Conservation (phyloP, 179 eudicot species). For the Corrigiola litoralis region DNA sequence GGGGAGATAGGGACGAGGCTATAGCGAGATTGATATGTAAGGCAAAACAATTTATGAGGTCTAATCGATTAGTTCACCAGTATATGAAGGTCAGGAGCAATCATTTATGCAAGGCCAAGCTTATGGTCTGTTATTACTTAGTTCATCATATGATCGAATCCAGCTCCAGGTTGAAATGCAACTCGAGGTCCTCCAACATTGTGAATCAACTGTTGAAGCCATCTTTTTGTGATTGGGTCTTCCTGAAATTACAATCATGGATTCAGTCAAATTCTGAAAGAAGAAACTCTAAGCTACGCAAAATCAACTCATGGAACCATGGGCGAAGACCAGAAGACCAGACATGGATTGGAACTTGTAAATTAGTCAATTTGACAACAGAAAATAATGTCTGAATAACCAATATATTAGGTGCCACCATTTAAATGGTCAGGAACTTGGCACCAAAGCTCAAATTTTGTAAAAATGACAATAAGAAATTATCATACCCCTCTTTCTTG, state of each 20-base stretch:
- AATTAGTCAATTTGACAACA: too few relatives aligned
- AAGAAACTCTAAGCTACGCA: background rate
- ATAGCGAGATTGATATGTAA: background rate
- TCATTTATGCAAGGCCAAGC: too few relatives aligned
- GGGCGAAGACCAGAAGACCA: background rate
- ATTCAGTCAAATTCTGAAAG: background rate
- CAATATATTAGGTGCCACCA: too few relatives aligned
- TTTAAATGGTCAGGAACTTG: too few relatives aligned
- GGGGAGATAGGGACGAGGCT: background rate
- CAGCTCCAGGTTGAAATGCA: conserved; percentile 51
- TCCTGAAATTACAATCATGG: conserved; percentile 43
- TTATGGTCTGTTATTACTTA: background rate
- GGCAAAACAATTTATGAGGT: too few relatives aligned
- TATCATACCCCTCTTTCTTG: too few relatives aligned
- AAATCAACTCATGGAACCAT: background rate
- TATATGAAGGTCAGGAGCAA: too few relatives aligned
- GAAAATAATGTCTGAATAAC: too few relatives aligned
- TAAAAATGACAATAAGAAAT: too few relatives aligned
- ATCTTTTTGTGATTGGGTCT: conserved; percentile 77
- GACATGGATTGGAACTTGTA: too few relatives aligned
- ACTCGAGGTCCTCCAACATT: conserved; percentile 67
- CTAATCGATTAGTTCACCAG: background rate
- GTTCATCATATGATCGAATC: conserved; percentile 64
- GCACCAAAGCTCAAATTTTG: too few relatives aligned
- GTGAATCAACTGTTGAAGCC: conserved; percentile 82